Base-by-base conservation (phyloP, 2,329 filamentous ascomycete species). In the Sarocladiaceae sp. region DNA sequence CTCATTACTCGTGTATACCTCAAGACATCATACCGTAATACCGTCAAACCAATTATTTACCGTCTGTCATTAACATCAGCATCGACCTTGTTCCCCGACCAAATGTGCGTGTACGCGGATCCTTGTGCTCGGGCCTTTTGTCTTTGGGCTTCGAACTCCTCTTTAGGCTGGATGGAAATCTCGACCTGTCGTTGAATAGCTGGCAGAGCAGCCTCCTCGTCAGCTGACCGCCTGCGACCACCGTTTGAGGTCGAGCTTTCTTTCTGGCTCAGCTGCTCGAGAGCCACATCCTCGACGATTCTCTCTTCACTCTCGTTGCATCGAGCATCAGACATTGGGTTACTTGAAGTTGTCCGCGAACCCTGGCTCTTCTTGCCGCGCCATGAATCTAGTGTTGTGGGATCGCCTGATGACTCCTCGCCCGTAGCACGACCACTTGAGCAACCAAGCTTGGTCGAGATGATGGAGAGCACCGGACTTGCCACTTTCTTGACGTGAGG, bases 401-500 rank as follows among this genome's bases (percentile, higher is more conserved):
- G 51, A 7, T 52, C 28, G 11, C 10, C 40, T 18, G 36, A 31
- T 15, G 23, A 31, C n/a, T 36, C n/a, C 13, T 48, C 26, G 20
- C 23, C 40, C 7, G 26, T 20, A 20, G 31, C 39, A 12, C 8
- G 18, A 7, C 29, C 39, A 33, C 29, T 40, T 23, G 49, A 52
- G 23, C 40, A 52, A 18, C 53, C 33, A 15, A 54, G 42, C 12
- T 44, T 50, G 39, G 49, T 54, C 12, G 17, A 33, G 31, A 54
- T 50, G 29, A 50, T 26, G 47, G 29, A 36, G 6, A 50, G 47
- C 3, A 40, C 42, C 20, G 44, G 42, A 23, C 49, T 17, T 29
- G 37, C 20, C 74, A 60, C 66, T 40, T 55, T 58, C 56, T 71
- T 71, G 51, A 77, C 53, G 2, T 77, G 62, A 7, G 75, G 71